Evolutionary conservation across 225 moss, liverwort and hornwort species (phyloP), one percentile per base, ranked within the genome.

Genomic region (Bryoerythrophyllum caledonicum): DNA sequence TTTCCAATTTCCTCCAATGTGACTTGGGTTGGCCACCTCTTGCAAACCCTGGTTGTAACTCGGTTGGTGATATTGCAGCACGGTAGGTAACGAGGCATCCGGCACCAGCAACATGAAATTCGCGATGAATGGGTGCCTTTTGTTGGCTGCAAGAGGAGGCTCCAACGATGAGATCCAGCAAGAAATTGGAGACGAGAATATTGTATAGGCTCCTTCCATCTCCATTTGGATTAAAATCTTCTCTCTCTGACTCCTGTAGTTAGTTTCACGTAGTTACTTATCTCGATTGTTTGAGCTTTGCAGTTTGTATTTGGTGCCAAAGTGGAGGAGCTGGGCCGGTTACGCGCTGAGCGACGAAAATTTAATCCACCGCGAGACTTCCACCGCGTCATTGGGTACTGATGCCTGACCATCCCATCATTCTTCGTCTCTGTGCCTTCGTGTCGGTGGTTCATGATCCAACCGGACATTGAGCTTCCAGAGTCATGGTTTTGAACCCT

Each of bases 61-160:
- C 49, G 25, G 57, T 71, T 25, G 32, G 55, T 30, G 71, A 37
- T 62, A 49, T 60, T 85, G 85, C 89, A 94, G 95, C 67, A 93
- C 95, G 55, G 95, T 93, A 79, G 90, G 93, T 38, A 89, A 90
- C 51, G 95, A 96, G 83, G 95, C 95, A 82, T 91, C 91, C 51
- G 93, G 95, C 73, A 96, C 95, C 74, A 84, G 95, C 80, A 96
- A 96, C 67, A 96, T 96, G 95, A 96, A 96, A 59, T 91, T 86
- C 30, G 91, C 95, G 21, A 91, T 96, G 93, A 96, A 96, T 62
- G 93, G 95, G 70, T 91, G 95, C 79, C 82, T 96, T 67, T 73
- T 96, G 58, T 65, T 96, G 84, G 90, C 87, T 71, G 78, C 91
- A 32, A 80, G 90, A 78, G 93, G 91, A 72, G 95, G 95, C 61